Evolutionary conservation across 371 early-diverging fungal species (phyloP).

Genomic region (Gilbertella persicaria): DNA sequence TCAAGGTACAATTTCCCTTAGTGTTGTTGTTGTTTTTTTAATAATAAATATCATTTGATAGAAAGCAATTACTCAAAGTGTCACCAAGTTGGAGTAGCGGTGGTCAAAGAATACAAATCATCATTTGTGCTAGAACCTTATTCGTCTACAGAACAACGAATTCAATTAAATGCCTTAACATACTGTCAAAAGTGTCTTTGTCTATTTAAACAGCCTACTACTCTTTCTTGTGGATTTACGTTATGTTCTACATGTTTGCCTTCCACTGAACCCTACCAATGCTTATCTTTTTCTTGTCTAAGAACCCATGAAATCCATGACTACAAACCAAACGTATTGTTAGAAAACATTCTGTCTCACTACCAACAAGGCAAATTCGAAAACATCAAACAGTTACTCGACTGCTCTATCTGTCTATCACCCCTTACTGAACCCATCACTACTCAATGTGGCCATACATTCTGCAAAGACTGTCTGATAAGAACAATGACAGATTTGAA

Average conservation of each 20-base stretch:
- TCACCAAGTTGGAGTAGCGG: too few species aligned
- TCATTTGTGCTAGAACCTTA: neutral
- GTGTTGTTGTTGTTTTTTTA: neutral
- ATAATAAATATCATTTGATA: neutral
- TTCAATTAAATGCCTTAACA: slow-evolving; percentile 5
- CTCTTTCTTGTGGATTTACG: slow-evolving; percentile 45
- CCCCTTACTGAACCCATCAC: slow-evolving; percentile 51
- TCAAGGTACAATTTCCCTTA: neutral
- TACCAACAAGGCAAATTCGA: neutral
- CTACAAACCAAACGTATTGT: slow-evolving; percentile 9
- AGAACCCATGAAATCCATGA: slow-evolving; percentile 14
- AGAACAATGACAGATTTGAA: slow-evolving; percentile 3
- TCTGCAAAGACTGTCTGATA: slow-evolving; percentile 58
- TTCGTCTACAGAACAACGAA: neutral
- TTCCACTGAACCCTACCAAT: slow-evolving; percentile 21
- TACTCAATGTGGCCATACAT: slow-evolving; percentile 67
- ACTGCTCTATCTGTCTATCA: slow-evolving; percentile 23
- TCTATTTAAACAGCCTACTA: slow-evolving; percentile 15
- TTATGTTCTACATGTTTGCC: slow-evolving; percentile 32
- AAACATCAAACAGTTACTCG: slow-evolving; percentile 3
- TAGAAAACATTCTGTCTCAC: slow-evolving; percentile 13
- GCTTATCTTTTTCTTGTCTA: slow-evolving; percentile 48
- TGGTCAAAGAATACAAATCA: slow-evolving; percentile 9
- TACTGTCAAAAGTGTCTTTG: slow-evolving; percentile 11
- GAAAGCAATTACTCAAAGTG: neutral